Evolutionary conservation across 495 filamentous ascomycete genomes (phyloP).

Genomic region (Hypoxylon lienhwacheense): DNA sequence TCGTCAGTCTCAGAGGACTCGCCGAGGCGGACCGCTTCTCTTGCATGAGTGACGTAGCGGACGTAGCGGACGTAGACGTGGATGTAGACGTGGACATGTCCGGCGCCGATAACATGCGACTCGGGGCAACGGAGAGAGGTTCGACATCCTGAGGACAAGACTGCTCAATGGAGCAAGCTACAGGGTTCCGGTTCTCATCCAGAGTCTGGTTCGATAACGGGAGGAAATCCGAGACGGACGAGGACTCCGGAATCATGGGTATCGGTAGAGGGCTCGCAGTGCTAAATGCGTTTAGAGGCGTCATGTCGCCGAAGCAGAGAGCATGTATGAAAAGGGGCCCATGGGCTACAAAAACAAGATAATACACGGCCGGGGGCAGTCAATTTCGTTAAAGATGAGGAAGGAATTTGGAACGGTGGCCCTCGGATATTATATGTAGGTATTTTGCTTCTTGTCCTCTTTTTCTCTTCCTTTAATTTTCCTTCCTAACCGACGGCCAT

Average conservation of each 20-base stretch:
- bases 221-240: slow-evolving; percentile 13
- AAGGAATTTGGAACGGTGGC: too few relatives aligned
- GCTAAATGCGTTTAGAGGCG: slow-evolving; percentile 20
- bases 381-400: slow-evolving; percentile 5
- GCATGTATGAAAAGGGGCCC: slow-evolving; percentile 22
- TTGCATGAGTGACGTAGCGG: slow-evolving; percentile 11
- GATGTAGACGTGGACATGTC: too few relatives aligned
- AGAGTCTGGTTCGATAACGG: slow-evolving; percentile 6
- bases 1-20: slow-evolving; percentile 44
- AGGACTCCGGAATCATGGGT: slow-evolving; percentile 18
- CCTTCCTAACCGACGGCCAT: slow-evolving; percentile 24
- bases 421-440: too few relatives aligned
- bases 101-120: slow-evolving; percentile 15
- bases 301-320: slow-evolving; percentile 35
- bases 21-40: slow-evolving; percentile 33
- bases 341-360: slow-evolving; percentile 26
- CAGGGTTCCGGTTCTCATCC: slow-evolving; percentile 12
- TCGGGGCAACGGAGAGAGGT: slow-evolving; percentile 1
- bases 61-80: too few relatives aligned
- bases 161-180: slow-evolving; percentile 14
- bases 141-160: slow-evolving; percentile 13
- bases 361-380: slow-evolving; percentile 8
- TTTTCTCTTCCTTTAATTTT: too few relatives aligned
- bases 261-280: slow-evolving; percentile 19
- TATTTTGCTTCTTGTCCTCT: too few relatives aligned